Conservation (phyloP, 495 filamentous ascomycete genomes). For the Neurospora sp. region DNA sequence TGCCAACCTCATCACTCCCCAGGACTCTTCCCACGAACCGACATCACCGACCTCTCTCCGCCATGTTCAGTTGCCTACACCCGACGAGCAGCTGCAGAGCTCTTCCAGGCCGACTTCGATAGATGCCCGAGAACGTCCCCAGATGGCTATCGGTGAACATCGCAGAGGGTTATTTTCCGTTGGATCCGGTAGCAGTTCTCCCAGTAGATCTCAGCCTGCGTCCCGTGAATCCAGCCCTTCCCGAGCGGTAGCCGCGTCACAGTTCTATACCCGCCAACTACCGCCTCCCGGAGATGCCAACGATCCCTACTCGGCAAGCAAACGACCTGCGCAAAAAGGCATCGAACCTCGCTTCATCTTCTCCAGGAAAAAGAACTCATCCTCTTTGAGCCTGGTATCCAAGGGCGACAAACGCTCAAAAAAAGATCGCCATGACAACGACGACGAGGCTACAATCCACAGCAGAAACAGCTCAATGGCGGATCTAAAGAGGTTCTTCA, state of each 20-base stretch:
- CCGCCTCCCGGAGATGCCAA: conserved; percentile 74
- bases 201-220: conserved; percentile 53
- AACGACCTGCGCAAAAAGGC: conserved; percentile 58
- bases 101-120: conserved; percentile 31
- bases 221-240: conserved; percentile 57
- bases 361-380: conserved; percentile 41
- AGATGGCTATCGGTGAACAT: conserved; percentile 30
- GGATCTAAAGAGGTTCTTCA: conserved; percentile 90
- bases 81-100: conserved; percentile 13
- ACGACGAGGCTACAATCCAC: conserved; percentile 28
- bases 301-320: conserved; percentile 81
- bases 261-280: conserved; percentile 55
- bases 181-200: conserved; percentile 45
- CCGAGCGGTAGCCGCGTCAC: conserved; percentile 45
- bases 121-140: conserved; percentile 27
- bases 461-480: conserved; percentile 78
- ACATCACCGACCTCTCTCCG: conserved; percentile 19
- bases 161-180: conserved; percentile 63
- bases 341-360: conserved; percentile 87
- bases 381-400: conserved; percentile 33
- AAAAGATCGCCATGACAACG: conserved; percentile 33
- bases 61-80: conserved; percentile 2
- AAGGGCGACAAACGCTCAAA: conserved; percentile 21
- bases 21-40: conserved; percentile 34
- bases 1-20: conserved; percentile 52